Percentiles rank a stretch among this genome's conserved stretches.
Evolutionary conservation across 2,329 filamentous ascomycete species (phyloP).

Genomic region (Xylaria sp.): DNA sequence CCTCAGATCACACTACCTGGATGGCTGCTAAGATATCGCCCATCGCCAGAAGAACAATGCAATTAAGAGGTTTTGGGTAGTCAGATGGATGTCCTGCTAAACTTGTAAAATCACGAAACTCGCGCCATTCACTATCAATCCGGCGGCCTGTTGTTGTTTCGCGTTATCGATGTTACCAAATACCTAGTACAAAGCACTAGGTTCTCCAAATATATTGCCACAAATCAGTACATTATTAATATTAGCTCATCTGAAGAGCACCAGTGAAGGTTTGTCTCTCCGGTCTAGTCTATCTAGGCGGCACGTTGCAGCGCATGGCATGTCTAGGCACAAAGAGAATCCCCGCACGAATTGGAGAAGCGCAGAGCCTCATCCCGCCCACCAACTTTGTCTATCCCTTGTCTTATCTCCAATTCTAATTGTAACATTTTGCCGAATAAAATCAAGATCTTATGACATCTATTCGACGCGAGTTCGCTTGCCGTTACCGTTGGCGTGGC

Average conservation of each 20-base stretch:
- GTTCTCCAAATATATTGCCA: background rate
- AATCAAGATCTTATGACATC: background rate
- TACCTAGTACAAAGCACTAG: no score
- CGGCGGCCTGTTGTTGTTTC: no score
- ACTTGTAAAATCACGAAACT: no score
- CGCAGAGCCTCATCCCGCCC: slow-evolving; percentile 25
- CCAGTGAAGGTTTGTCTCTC: slow-evolving; percentile 19
- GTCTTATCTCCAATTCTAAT: slow-evolving; percentile 18
- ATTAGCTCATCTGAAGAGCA: slow-evolving; percentile 20
- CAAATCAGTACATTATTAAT: slow-evolving; percentile 16
- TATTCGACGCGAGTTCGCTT: slow-evolving; percentile 28
- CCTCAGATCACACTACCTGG: no score
- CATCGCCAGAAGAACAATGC: no score
- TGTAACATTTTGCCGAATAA: background rate
- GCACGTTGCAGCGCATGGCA: slow-evolving; percentile 1
- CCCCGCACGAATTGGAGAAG: slow-evolving; percentile 28
- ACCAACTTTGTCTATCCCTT: slow-evolving; percentile 1
- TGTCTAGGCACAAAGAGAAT: slow-evolving; percentile 4
- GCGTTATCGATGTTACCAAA: no score
- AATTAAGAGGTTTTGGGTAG: no score
- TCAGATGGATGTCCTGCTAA: no score
- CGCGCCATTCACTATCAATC: no score
- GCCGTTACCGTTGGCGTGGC: slow-evolving; percentile 16
- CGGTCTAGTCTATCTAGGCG: slow-evolving; percentile 1
- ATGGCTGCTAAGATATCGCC: no score